phyloP scores from a whole-genome alignment of 495 filamentous ascomycete genomes.

The Hyaloscypha bicolor region DNA sequence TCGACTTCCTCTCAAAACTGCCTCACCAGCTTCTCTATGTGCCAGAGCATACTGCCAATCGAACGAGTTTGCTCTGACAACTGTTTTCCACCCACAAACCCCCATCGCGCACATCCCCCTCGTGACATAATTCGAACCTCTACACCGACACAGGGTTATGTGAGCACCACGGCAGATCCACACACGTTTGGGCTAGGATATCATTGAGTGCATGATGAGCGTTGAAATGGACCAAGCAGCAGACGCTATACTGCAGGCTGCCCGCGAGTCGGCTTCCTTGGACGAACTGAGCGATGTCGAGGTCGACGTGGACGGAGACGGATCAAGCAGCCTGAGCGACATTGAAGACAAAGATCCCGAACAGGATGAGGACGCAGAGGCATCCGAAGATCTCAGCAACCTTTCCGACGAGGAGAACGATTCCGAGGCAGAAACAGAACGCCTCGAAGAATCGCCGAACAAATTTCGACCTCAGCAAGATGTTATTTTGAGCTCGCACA shows the following conservation, averaged over 20 bases:
- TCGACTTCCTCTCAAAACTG: not conserved
- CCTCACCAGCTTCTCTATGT: slow-evolving; percentile 15
- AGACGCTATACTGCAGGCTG: slow-evolving; percentile 32
- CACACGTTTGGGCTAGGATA: slow-evolving; percentile 25
- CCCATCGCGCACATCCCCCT: slow-evolving; percentile 14
- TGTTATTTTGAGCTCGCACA: slow-evolving; percentile 55
- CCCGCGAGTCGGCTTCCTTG: slow-evolving; percentile 32
- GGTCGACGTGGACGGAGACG: slow-evolving; percentile 31
- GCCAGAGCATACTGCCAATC: not conserved
- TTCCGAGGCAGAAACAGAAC: slow-evolving; percentile 97
- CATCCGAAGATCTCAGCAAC: slow-evolving; percentile 52
- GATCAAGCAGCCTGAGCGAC: slow-evolving; percentile 81
- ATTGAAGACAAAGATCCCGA: slow-evolving; percentile 71
- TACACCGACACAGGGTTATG: slow-evolving; percentile 29
- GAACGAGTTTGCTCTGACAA: slow-evolving; percentile 1
- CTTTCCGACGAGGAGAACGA: slow-evolving; percentile 70
- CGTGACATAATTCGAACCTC: slow-evolving; percentile 8
- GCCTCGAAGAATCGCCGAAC: slow-evolving; percentile 88
- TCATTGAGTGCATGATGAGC: slow-evolving; percentile 29
- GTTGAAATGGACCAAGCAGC: slow-evolving; percentile 30
- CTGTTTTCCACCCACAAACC: not conserved
- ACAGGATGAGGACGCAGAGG: slow-evolving; percentile 48
- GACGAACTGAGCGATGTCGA: slow-evolving; percentile 38
- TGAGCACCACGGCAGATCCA: slow-evolving; percentile 25
- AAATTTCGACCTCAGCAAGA: slow-evolving; percentile 63